Evolutionary conservation across 345 rosid genomes (phyloP).

Genomic region (Kernera saxatilis): DNA sequence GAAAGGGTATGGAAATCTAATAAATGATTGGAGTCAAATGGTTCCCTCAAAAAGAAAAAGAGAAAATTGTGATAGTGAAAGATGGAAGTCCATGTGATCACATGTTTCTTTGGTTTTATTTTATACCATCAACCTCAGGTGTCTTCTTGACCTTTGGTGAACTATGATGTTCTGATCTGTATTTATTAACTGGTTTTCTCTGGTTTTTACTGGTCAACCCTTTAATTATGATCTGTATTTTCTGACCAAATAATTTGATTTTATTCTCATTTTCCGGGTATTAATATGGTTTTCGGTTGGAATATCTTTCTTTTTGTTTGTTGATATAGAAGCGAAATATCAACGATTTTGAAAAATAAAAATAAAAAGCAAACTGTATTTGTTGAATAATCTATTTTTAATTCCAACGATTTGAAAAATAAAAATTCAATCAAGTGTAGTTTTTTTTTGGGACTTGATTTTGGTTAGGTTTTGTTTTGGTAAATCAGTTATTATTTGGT

Average conservation of each 20-base stretch:
- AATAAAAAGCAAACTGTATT: too few relatives aligned
- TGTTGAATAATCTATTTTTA: neutral
- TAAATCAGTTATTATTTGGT: neutral
- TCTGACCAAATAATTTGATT: neutral
- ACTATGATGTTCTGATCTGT: neutral
- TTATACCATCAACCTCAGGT: conserved; percentile 27
- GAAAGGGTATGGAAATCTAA: conserved; percentile 39
- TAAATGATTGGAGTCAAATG: conserved; percentile 39
- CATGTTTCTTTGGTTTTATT: conserved; percentile 35
- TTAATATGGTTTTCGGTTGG: neutral
- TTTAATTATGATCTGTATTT: neutral
- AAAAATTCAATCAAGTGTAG: neutral
- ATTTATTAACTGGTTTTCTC: too few relatives aligned
- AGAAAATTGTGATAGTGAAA: conserved; percentile 32
- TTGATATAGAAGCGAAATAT: neutral
- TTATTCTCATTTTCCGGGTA: neutral
- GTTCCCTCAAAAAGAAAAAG: neutral
- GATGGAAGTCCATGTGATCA: conserved; percentile 57
- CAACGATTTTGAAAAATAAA: neutral
- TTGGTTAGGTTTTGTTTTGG: neutral
- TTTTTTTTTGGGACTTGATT: neutral
- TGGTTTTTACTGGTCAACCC: conserved; percentile 16
- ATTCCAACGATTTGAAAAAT: neutral
- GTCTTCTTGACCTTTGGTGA: conserved; percentile 23
- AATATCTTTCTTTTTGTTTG: neutral